Conservation (phyloP, 345 rosid genomes). For the Trapa bicornis region DNA sequence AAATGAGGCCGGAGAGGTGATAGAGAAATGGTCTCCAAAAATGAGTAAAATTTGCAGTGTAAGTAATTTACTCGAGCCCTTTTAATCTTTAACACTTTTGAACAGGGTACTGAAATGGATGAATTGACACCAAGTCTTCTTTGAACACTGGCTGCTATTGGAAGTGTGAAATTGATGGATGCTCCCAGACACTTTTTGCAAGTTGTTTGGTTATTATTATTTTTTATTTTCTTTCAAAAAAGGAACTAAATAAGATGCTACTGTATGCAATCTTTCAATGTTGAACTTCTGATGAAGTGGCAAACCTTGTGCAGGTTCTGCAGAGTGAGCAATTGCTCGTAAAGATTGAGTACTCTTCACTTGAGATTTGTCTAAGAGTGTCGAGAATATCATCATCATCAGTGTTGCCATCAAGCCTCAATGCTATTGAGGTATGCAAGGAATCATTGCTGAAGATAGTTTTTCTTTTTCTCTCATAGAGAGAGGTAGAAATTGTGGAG, state of each 20-base stretch:
- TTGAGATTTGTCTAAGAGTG: constrained; percentile 49
- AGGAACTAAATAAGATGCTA: neutral
- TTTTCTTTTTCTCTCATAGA: neutral
- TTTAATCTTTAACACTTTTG: neutral
- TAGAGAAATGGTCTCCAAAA: constrained; percentile 66
- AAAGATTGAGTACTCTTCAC: constrained; percentile 46
- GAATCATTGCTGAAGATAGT: neutral
- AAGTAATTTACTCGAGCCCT: constrained; percentile 15
- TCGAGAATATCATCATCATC: constrained; percentile 34
- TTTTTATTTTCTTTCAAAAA: neutral
- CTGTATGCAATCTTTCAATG: neutral
- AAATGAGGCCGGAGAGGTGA: constrained; percentile 62
- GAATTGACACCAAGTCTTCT: neutral
- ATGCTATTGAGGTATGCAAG: constrained; percentile 47
- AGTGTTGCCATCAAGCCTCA: constrained; percentile 29
- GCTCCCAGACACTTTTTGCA: neutral
- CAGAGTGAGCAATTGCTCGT: constrained; percentile 38
- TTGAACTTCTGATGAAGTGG: neutral
- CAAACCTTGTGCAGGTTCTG: constrained; percentile 34
- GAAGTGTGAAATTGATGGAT: neutral
- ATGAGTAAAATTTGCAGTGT: constrained; percentile 75
- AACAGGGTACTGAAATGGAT: neutral
- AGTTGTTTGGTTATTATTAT: neutral
- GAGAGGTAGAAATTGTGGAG: constrained; percentile 16
- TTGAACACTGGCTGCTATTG: neutral